These are phyloP conservation scores for Aureococcus anophagefferens DNA, from an alignment of 108 stramenopile genomes.

Conservation along the genomic window DNA sequence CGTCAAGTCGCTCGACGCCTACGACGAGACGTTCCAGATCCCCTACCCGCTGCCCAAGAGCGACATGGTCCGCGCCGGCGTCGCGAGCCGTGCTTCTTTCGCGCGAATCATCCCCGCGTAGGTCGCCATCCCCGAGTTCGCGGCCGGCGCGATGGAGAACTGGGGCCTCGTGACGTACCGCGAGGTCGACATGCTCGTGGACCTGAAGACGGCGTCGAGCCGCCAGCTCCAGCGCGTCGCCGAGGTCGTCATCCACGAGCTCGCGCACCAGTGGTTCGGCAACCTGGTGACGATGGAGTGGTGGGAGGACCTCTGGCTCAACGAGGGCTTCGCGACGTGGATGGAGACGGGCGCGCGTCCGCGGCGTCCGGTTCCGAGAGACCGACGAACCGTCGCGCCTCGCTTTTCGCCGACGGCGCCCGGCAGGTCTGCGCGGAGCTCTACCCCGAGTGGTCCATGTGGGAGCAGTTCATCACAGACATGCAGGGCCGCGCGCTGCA, in stretches of 20 bases:
- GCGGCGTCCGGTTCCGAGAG: too few relatives aligned
- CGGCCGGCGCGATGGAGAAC: slow-evolving; percentile 94
- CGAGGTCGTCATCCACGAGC: slow-evolving; percentile 90
- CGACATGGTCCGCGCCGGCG: slow-evolving; percentile 73
- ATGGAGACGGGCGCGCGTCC: slow-evolving; percentile 34
- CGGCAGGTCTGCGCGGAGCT: slow-evolving; percentile 53
- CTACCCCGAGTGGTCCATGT: slow-evolving; percentile 64
- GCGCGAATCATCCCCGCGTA: slow-evolving; percentile 20
- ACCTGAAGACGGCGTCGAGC: slow-evolving; percentile 59
- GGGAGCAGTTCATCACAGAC: slow-evolving; percentile 80
- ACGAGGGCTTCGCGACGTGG: slow-evolving; percentile 91
- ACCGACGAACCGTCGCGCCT: not conserved
- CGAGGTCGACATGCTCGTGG: slow-evolving; percentile 75
- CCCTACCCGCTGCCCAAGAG: slow-evolving; percentile 89
- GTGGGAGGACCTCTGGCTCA: slow-evolving; percentile 96
- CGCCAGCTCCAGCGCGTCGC: slow-evolving; percentile 77
- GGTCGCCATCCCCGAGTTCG: slow-evolving; percentile 84
- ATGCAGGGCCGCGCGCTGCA: slow-evolving; percentile 66
- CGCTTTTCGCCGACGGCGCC: slow-evolving; percentile 44
- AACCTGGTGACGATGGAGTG: slow-evolving; percentile 92
- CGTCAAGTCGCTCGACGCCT: slow-evolving; percentile 61
- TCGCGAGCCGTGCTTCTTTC: slow-evolving; percentile 24
- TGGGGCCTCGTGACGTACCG: slow-evolving; percentile 71
- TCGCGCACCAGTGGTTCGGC: slow-evolving; percentile 94
- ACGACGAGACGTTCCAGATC: slow-evolving; percentile 71